Evolutionary conservation across 2,329 filamentous ascomycete genomes (phyloP), one percentile per base, ranked within the genome.

Genomic region (Coniochaeta ligniaria): DNA sequence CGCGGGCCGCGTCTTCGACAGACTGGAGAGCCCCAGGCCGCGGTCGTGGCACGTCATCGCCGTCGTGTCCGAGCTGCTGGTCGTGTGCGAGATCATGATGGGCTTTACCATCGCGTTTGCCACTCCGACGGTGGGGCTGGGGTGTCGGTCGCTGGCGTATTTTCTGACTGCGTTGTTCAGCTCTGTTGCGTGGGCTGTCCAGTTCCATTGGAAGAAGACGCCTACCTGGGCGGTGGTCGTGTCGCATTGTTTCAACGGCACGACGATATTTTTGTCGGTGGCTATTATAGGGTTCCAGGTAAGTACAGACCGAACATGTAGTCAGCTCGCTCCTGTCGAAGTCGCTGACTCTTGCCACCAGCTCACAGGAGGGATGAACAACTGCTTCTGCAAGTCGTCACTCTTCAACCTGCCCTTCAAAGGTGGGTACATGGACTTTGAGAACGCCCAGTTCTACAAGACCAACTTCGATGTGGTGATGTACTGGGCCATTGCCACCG

Each of bases 51-150:
- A 59, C 56, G 38, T 59, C n/a, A 24, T 58, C 24, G 56, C 62
- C 16, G n/a, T 62, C 9, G 17, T 43, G n/a, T 57, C 62, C 11
- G 36, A 59, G 28, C 17, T 58, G 6, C 58, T 62, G 2, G 61
- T 63, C 5, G 59, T 55, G 59, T 41, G 61, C 50, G 60, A 62
- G 36, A 60, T 62, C 41, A 59, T 50, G 28, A 63, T 63, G 62
- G 62, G 58, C 14, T 43, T 62, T n/a, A 59, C 61, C 55, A 54
- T 63, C 9, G 61, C 62, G 3, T 59, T 57, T 45, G 60, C 54
- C 63, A 79, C 77, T 0, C 78, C 78, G 0, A 79, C 77, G 0
- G 75, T 79, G 0, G 77, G 78, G 1, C 67, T 79, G 0, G 76
- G 76, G 0, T 78, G 72, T 54, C 67, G 72, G 38, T 74, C 73